Conservation (phyloP, 805 yeast species). For the Saturnispora gosingensis region DNA sequence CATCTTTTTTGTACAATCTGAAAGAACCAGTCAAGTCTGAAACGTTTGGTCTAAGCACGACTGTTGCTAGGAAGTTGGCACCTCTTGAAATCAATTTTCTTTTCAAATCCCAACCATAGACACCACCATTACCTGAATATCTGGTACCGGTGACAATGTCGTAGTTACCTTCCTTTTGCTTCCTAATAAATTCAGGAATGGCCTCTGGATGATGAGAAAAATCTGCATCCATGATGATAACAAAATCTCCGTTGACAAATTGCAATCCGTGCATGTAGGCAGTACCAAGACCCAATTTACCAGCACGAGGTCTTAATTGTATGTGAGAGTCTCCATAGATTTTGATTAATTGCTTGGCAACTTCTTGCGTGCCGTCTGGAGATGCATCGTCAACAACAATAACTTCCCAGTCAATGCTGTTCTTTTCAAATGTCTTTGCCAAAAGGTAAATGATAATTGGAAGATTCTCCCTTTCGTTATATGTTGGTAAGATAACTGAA, state of each 20-base stretch:
- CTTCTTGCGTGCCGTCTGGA: slow-evolving; percentile 74
- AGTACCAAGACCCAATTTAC: slow-evolving; percentile 71
- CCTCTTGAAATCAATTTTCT: slow-evolving; percentile 71
- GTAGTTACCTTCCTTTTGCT: slow-evolving; percentile 42
- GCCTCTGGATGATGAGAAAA: slow-evolving; percentile 77
- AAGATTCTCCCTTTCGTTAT: slow-evolving; percentile 59
- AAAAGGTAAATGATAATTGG: slow-evolving; percentile 65
- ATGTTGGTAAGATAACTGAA: slow-evolving; percentile 69
- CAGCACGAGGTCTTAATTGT: slow-evolving; percentile 61
- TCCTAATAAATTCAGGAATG: slow-evolving; percentile 62
- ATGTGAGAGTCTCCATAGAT: slow-evolving; percentile 53
- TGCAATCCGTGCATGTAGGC: slow-evolving; percentile 74
- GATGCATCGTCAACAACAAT: slow-evolving; percentile 71
- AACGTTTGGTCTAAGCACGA: slow-evolving; percentile 61
- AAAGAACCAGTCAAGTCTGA: slow-evolving; percentile 71
- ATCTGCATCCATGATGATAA: slow-evolving; percentile 78
- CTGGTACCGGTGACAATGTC: slow-evolving; percentile 52
- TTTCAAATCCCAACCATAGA: slow-evolving; percentile 77
- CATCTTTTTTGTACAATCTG: slow-evolving; percentile 66
- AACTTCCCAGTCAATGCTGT: slow-evolving; percentile 62
- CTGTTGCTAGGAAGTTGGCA: slow-evolving; percentile 69
- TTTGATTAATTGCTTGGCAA: slow-evolving; percentile 50
- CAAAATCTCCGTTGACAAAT: slow-evolving; percentile 62
- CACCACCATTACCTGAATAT: slow-evolving; percentile 76
- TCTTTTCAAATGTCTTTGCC: slow-evolving; percentile 52